A percentile compares a stretch with the other conserved stretches of the same genome.
Evolutionary conservation across 371 early-diverging fungal species (phyloP).

Genomic region (Coemansia sp.): DNA sequence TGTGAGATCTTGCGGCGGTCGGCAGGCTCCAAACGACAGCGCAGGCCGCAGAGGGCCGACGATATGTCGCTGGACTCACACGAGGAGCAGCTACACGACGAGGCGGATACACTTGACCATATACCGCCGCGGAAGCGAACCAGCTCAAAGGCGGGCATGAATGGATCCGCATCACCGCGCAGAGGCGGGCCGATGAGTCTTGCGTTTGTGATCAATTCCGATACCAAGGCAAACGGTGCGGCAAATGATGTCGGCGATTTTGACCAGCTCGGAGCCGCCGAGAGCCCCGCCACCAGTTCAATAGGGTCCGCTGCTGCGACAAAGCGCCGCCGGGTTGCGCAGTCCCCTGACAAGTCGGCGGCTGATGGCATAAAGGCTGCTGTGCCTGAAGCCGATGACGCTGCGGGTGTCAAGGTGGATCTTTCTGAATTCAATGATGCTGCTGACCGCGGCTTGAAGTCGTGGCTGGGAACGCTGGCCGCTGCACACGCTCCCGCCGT

Average conservation of each 20-base stretch:
- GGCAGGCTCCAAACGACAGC: background rate
- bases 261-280: background rate
- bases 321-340: slow-evolving; percentile 4
- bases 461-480: slow-evolving; percentile 32
- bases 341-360: background rate
- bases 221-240: background rate
- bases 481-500: slow-evolving; percentile 11
- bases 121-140: slow-evolving; percentile 36
- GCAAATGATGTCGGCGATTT: no score
- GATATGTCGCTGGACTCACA: background rate
- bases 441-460: slow-evolving; percentile 33
- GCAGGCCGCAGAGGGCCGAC: background rate
- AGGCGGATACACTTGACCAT: background rate
- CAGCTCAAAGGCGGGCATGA: background rate
- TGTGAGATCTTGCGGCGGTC: slow-evolving; percentile 20
- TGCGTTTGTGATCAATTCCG: slow-evolving; percentile 36
- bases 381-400: background rate
- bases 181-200: slow-evolving; percentile 37
- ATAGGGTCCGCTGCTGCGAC: background rate
- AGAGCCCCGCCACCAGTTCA: background rate
- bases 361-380: background rate
- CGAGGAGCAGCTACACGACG: background rate
- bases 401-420: background rate
- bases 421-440: slow-evolving; percentile 17
- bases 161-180: background rate